phyloP scores from a whole-genome alignment of 257 asterid species.

The Solanum medicagineum region DNA sequence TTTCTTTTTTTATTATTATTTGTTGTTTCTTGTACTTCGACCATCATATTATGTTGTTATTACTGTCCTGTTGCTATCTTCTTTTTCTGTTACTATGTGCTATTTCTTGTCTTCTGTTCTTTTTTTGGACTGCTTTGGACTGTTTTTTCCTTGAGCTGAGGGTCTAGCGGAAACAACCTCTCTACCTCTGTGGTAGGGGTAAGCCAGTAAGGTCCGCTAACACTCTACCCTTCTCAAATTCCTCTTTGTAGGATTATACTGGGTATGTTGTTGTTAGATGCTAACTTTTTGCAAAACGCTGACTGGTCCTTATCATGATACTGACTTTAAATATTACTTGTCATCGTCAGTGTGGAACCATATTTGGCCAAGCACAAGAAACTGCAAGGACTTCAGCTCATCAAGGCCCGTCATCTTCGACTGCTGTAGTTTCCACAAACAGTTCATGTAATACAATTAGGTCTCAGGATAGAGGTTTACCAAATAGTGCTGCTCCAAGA shows the following conservation, averaged over 20 bases:
- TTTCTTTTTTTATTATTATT: not conserved
- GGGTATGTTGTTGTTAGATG: not conserved
- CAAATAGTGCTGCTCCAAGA: not conserved
- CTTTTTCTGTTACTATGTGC: not conserved
- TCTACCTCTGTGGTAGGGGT: no score
- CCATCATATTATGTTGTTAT: not conserved
- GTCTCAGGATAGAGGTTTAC: not conserved
- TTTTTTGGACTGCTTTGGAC: not conserved
- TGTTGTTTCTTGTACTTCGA: not conserved
- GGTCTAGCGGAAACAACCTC: not conserved
- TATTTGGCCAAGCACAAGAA: not conserved
- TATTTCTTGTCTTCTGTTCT: not conserved
- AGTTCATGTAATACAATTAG: constrained; percentile 1
- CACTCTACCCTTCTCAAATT: no score
- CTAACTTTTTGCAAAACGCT: not conserved
- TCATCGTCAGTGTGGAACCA: constrained; percentile 11
- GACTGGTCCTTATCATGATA: not conserved
- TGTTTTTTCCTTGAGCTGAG: not conserved
- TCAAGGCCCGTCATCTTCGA: constrained; percentile 10
- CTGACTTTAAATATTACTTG: not conserved
- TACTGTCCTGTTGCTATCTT: not conserved
- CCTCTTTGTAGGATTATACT: no score
- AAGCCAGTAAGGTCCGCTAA: no score
- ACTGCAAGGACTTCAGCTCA: not conserved
- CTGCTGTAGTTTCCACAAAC: not conserved